Evolutionary conservation across 352 stramenopile species (phyloP).

Genomic region (Pythium coloratum): DNA sequence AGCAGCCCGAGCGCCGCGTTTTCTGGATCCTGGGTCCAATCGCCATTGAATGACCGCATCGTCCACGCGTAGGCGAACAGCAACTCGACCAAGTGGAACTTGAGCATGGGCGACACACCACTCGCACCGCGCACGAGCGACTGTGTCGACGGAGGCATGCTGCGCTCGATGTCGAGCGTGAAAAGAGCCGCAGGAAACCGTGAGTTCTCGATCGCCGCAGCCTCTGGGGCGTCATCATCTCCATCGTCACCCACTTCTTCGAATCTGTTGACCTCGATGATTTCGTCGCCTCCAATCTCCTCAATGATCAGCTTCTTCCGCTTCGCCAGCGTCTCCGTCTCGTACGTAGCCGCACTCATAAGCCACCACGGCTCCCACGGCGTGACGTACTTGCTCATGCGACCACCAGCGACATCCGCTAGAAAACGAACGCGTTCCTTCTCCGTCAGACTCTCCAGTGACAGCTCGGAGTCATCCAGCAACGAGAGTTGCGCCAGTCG

Average conservation of each 20-base stretch:
- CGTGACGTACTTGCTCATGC: constrained; percentile 59
- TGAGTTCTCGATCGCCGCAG: constrained; percentile 28
- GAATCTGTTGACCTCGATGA: constrained; percentile 11
- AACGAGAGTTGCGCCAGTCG: constrained; percentile 53
- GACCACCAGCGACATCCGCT: constrained; percentile 56
- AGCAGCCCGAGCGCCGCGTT: constrained; percentile 52
- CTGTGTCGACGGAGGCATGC: constrained; percentile 39
- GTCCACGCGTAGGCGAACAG: constrained; percentile 72
- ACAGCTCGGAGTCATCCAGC: constrained; percentile 48
- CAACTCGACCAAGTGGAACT: constrained; percentile 66
- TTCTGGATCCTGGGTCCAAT: constrained; percentile 58
- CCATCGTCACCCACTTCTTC: constrained; percentile 21
- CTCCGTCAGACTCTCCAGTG: constrained; percentile 58
- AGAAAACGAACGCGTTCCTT: constrained; percentile 65
- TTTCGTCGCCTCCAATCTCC: constrained; percentile 29
- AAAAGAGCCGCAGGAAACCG: constrained; percentile 54
- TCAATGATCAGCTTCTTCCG: constrained; percentile 52
- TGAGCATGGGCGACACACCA: constrained; percentile 40
- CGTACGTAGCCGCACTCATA: constrained; percentile 44
- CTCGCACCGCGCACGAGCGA: constrained; percentile 30
- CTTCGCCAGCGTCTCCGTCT: constrained; percentile 42
- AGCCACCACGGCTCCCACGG: constrained; percentile 81
- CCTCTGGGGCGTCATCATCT: not conserved
- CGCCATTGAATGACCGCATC: constrained; percentile 75
- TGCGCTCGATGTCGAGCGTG: constrained; percentile 34